These are phyloP conservation scores for Basidiobolus heterosporus DNA, from an alignment of 371 early-diverging fungal species.

Conservation along the genomic window DNA sequence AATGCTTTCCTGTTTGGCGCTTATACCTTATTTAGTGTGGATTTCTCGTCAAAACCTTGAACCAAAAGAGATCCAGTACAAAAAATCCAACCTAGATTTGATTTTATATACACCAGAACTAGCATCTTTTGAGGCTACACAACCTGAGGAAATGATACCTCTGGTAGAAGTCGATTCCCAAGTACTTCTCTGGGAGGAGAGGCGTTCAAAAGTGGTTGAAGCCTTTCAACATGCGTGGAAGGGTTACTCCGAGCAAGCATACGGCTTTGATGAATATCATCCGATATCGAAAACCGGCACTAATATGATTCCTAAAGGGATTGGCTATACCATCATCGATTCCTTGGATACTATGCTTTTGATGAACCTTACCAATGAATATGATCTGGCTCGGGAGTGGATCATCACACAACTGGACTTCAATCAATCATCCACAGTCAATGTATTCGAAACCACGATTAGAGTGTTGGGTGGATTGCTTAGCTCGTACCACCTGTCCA, in stretches of 20 bases:
- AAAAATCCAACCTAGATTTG: too few relatives aligned
- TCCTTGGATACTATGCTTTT: constrained; percentile 68
- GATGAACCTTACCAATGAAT: constrained; percentile 63
- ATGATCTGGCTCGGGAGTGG: constrained; percentile 42
- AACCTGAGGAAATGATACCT: too few relatives aligned
- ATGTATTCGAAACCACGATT: constrained; percentile 60
- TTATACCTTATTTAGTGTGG: too few relatives aligned
- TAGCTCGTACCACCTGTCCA: constrained; percentile 31
- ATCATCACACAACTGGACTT: constrained; percentile 37
- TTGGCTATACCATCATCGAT: constrained; percentile 70
- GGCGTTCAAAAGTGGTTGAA: constrained; percentile 26
- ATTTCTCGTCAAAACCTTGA: too few relatives aligned
- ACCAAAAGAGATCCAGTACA: too few relatives aligned
- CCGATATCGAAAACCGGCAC: constrained; percentile 32
- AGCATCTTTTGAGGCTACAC: too few relatives aligned
- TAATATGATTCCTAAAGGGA: constrained; percentile 9
- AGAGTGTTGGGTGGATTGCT: constrained; percentile 54
- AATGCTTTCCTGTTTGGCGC: too few relatives aligned
- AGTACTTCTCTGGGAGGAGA: constrained; percentile 12
- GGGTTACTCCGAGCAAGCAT: constrained; percentile 59
- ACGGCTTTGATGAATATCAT: constrained; percentile 68
- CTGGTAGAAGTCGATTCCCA: too few relatives aligned
- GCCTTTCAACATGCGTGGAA: constrained; percentile 59
- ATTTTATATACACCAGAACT: too few relatives aligned
- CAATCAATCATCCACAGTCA: constrained; percentile 39